Conservation (phyloP, 2,329 filamentous ascomycete species). For the Ceratocystis alfenasii region DNA sequence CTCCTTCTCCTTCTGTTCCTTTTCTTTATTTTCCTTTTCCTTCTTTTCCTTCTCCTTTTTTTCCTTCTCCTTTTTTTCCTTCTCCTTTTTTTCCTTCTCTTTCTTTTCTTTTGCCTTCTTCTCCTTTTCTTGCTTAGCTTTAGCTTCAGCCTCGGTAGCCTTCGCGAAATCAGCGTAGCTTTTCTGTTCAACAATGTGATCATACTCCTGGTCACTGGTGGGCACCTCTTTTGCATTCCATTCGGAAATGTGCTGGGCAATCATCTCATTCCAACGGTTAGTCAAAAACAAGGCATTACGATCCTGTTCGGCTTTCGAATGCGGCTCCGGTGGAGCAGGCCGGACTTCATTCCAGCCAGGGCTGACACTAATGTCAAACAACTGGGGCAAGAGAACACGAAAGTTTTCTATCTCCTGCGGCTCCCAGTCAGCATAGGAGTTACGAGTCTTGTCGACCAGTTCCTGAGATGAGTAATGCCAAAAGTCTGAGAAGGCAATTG, state of each 20-base stretch:
- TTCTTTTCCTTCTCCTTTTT: not conserved
- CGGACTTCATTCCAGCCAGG: conserved; percentile 41
- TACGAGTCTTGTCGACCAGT: conserved; percentile 26
- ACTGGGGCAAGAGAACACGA: conserved; percentile 39
- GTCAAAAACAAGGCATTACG: conserved; percentile 43
- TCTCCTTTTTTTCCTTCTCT: not conserved
- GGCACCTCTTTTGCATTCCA: conserved; percentile 34
- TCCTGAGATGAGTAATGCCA: conserved; percentile 28
- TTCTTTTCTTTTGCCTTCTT: not conserved
- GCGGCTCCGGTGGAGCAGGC: conserved; percentile 34
- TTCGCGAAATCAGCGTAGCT: conserved; percentile 2
- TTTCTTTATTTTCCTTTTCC: not conserved
- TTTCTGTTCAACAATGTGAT: conserved; percentile 10
- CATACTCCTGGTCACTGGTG: conserved; percentile 22
- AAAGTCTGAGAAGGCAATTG: conserved; percentile 37
- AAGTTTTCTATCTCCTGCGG: conserved; percentile 33
- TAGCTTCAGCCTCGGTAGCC: not conserved
- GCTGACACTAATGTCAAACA: conserved; percentile 43
- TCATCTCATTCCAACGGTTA: conserved; percentile 37
- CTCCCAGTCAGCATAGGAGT: conserved; percentile 26
- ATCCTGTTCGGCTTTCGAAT: conserved; percentile 40
- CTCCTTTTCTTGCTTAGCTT: not conserved
- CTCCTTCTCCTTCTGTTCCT: not conserved
- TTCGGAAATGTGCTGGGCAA: conserved; percentile 32
- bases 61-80: not conserved